phyloP scores from a whole-genome alignment of 169 alveolate genomes.

The Plasmodium coatneyi region DNA sequence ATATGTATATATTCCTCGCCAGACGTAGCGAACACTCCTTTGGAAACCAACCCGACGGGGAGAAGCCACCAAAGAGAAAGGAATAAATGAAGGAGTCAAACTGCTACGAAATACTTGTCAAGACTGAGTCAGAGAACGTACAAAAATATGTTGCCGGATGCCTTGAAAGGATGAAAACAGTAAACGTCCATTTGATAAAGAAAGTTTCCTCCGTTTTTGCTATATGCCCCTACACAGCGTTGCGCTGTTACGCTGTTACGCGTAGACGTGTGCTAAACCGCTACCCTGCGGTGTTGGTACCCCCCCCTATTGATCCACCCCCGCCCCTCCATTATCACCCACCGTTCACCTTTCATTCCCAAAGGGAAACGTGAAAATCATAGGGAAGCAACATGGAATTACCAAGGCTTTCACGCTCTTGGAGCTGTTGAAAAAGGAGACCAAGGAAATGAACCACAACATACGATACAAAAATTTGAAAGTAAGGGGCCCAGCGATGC shows the following conservation, averaged over 20 bases:
- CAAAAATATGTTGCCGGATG: slow-evolving; percentile 27
- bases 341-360: background rate
- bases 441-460: background rate
- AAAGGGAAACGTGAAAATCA: slow-evolving; percentile 36
- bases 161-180: slow-evolving; percentile 25
- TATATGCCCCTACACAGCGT: background rate
- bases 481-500: background rate
- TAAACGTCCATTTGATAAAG: background rate
- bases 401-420: slow-evolving; percentile 41
- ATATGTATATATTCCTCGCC: background rate
- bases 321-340: background rate
- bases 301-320: background rate
- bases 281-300: background rate
- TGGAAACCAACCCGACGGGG: background rate
- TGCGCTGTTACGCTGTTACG: background rate
- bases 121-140: slow-evolving; percentile 1
- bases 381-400: slow-evolving; percentile 52
- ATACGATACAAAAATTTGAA: slow-evolving; percentile 34
- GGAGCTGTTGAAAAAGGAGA: slow-evolving; percentile 15
- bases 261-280: background rate
- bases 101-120: slow-evolving; percentile 6
- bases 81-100: background rate
- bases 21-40: background rate
- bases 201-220: background rate
- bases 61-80: background rate